These are phyloP conservation scores for Inga laurina DNA, from an alignment of 306 rosid genomes.

Conservation along the genomic window DNA sequence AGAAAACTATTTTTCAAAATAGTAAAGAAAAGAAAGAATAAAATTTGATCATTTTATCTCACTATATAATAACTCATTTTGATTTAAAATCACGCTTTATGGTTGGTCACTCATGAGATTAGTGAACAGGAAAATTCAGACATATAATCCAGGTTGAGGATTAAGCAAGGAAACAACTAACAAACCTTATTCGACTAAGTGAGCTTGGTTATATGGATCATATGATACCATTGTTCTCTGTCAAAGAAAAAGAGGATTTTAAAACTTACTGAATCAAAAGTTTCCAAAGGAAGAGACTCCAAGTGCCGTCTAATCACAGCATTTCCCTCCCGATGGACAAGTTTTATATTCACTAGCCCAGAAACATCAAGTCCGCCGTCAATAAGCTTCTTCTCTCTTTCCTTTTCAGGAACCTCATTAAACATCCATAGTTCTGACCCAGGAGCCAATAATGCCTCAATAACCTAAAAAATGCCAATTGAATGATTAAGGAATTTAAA, in stretches of 20 bases:
- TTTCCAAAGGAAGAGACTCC: constrained; percentile 90
- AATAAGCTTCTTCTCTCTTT: constrained; percentile 83
- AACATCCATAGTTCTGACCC: constrained; percentile 99
- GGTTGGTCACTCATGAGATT: constrained; percentile 12
- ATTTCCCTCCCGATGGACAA: constrained; percentile 89
- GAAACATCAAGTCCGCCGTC: constrained; percentile 90
- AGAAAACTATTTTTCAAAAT: no score
- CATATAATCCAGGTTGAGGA: not conserved
- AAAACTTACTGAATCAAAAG: constrained; percentile 91
- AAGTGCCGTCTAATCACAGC: constrained; percentile 95
- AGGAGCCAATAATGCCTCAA: constrained; percentile 89
- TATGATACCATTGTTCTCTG: not conserved
- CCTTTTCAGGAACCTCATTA: constrained; percentile 85
- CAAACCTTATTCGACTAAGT: not conserved
- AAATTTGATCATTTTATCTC: constrained; percentile 1
- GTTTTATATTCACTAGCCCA: constrained; percentile 74
- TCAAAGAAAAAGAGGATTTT: constrained; percentile 28
- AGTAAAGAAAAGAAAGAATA: not conserved
- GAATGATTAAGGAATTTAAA: constrained; percentile 6
- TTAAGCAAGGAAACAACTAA: not conserved
- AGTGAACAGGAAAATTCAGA: constrained; percentile 13
- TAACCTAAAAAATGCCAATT: constrained; percentile 61
- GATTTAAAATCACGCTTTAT: not conserved
- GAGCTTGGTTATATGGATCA: not conserved
- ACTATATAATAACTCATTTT: not conserved